Conservation (phyloP, 2,329 filamentous ascomycete genomes). For the Seiridium unicorne region DNA sequence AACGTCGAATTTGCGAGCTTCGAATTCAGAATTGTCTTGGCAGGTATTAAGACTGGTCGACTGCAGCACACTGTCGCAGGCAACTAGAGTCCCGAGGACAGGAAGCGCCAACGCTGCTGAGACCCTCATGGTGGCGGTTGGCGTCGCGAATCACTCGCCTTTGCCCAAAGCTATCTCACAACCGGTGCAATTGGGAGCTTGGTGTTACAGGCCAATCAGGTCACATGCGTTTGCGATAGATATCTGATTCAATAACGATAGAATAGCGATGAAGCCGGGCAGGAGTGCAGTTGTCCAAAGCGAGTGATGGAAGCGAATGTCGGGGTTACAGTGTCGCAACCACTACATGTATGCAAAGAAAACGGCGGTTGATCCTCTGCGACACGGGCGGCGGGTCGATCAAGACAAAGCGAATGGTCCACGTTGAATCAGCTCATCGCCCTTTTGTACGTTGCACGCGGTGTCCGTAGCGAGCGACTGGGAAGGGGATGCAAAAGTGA, state of each 20-base stretch:
- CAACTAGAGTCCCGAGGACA: neutral
- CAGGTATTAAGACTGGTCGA: constrained; percentile 70
- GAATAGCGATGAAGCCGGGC: too few species aligned
- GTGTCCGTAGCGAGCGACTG: neutral
- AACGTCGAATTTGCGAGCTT: constrained; percentile 78
- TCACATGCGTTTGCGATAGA: too few species aligned
- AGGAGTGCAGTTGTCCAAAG: too few species aligned
- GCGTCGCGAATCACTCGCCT: neutral
- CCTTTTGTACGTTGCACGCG: neutral
- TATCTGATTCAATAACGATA: too few species aligned
- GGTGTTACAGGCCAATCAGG: too few species aligned
- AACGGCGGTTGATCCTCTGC: neutral
- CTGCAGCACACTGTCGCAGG: constrained; percentile 19
- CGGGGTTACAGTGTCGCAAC: too few species aligned
- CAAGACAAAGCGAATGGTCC: neutral
- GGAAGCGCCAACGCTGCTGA: neutral
- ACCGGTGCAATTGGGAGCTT: too few species aligned
- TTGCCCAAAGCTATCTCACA: too few species aligned
- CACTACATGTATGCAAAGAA: neutral
- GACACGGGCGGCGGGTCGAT: neutral
- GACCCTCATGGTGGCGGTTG: constrained; percentile 5
- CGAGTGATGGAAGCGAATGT: too few species aligned
- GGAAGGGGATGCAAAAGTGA: neutral
- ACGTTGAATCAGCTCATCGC: neutral
- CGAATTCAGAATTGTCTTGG: constrained; percentile 74